These are phyloP conservation scores for Diaporthe sp. DNA, from an alignment of 2,329 filamentous ascomycete genomes.

Conservation along the genomic window DNA sequence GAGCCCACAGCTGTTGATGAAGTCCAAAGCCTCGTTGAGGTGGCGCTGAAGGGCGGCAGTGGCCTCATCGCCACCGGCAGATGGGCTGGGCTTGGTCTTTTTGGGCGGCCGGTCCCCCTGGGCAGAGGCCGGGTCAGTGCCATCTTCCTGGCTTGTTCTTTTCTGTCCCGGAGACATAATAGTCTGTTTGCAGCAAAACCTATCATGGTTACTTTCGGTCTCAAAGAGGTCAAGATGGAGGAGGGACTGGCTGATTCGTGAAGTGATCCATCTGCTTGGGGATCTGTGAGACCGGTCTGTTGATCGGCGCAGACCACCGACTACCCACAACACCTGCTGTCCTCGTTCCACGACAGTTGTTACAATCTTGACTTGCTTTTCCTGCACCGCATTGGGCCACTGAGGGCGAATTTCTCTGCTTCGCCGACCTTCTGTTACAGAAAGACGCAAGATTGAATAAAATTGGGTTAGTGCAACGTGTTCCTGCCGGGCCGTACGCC, in stretches of 20 bases:
- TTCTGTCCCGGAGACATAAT: slow-evolving; percentile 1
- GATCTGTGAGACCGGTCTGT: not conserved
- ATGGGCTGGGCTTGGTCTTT: not conserved
- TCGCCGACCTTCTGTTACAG: not conserved
- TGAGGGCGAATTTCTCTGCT: not conserved
- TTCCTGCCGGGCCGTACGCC: not conserved
- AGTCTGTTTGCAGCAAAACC: not conserved
- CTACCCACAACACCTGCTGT: not conserved
- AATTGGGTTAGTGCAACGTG: not conserved
- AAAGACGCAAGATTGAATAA: not conserved
- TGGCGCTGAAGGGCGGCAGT: not conserved
- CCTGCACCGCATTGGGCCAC: not conserved
- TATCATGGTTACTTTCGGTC: not conserved
- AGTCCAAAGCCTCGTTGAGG: slow-evolving; percentile 4
- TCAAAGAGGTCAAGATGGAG: not conserved
- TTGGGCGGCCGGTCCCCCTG: not conserved
- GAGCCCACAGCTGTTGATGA: slow-evolving; percentile 11
- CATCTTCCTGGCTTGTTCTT: not conserved
- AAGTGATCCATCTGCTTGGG: not conserved
- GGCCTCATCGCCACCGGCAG: not conserved
- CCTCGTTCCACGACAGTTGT: not conserved
- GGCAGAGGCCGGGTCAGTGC: not conserved
- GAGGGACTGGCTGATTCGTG: not conserved
- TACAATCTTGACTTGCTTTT: not conserved
- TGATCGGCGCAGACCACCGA: not conserved